phyloP scores from a whole-genome alignment of 352 stramenopile species.

The Albugo laibachii region DNA sequence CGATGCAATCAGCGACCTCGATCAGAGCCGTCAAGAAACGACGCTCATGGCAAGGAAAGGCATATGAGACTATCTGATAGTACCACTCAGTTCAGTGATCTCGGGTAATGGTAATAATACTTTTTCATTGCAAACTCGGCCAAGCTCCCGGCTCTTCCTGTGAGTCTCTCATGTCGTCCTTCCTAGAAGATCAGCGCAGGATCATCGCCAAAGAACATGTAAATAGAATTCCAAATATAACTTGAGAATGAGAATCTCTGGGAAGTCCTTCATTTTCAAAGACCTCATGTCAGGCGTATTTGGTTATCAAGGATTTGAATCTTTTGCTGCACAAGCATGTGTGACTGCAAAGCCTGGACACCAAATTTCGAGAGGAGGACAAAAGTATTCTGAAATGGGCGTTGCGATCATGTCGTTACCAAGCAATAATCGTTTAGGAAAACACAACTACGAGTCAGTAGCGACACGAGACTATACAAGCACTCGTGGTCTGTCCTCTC shows the following conservation, averaged over 20 bases:
- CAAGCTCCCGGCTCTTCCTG: too few species aligned
- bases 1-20: conserved; percentile 16
- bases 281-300: neutral
- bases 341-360: conserved; percentile 60
- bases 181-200: too few species aligned
- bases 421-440: conserved; percentile 23
- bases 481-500: conserved; percentile 42
- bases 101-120: too few species aligned
- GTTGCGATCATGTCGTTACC: conserved; percentile 40
- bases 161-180: too few species aligned
- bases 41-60: conserved; percentile 46
- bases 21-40: conserved; percentile 38
- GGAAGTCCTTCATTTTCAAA: too few species aligned
- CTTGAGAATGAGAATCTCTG: too few species aligned
- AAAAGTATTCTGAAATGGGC: conserved; percentile 63
- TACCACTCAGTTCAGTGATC: too few species aligned
- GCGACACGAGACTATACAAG: conserved; percentile 17
- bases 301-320: conserved; percentile 67
- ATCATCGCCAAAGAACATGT: too few species aligned
- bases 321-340: conserved; percentile 39
- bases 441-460: conserved; percentile 29
- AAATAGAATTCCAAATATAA: too few species aligned
- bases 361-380: conserved; percentile 32
- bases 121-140: too few species aligned
- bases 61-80: conserved; percentile 20